Evolutionary conservation across 1,139 yeast genomes (phyloP).

Genomic region (Magnusiomyces tetraspermus): DNA sequence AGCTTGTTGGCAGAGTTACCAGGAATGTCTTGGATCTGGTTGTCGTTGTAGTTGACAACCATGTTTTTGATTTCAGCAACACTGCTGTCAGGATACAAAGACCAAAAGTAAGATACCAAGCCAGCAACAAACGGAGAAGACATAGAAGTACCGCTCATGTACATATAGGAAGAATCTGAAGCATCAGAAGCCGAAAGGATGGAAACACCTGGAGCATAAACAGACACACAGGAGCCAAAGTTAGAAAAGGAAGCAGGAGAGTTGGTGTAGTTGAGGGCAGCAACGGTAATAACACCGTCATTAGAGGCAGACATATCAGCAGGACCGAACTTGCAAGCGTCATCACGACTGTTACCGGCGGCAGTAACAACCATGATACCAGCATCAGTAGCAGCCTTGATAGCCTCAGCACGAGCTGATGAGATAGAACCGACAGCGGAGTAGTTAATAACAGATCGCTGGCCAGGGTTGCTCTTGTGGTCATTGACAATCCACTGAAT

Average conservation of each 20-base stretch:
- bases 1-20: conserved; percentile 24
- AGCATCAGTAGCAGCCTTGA: conserved; percentile 71
- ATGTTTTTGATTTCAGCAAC: conserved; percentile 11
- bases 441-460: conserved; percentile 85
- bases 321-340: conserved; percentile 78
- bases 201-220: conserved; percentile 79
- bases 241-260: conserved; percentile 43
- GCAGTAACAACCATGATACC: conserved; percentile 83
- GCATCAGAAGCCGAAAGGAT: conserved; percentile 48
- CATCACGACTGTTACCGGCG: conserved; percentile 79
- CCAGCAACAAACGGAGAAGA: conserved; percentile 86
- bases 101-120: conserved; percentile 30
- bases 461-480: conserved; percentile 53
- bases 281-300: conserved; percentile 43
- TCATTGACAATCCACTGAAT: conserved; percentile 39
- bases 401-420: conserved; percentile 71
- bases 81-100: conserved; percentile 7
- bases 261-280: conserved; percentile 70
- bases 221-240: conserved; percentile 77
- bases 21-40: conserved; percentile 16
- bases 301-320: conserved; percentile 58
- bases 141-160: conserved; percentile 86
- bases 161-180: conserved; percentile 69
- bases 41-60: conserved; percentile 21
- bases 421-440: conserved; percentile 85